phyloP scores from a whole-genome alignment of 306 rosid genomes.

The Vachellia pachyceras region DNA sequence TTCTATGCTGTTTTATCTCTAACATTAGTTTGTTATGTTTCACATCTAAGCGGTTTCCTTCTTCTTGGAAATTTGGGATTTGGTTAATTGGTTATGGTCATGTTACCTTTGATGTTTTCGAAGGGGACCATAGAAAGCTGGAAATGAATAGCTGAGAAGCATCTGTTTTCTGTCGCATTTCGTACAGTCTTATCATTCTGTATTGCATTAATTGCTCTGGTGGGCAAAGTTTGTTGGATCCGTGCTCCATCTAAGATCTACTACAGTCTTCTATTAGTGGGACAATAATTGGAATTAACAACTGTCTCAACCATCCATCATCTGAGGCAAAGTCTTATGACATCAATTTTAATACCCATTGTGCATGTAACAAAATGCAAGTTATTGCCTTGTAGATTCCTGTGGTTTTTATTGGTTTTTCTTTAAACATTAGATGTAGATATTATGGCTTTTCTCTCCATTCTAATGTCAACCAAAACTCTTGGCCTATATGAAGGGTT shows the following conservation, averaged over 20 bases:
- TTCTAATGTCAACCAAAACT: neutral
- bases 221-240: slow-evolving; percentile 2
- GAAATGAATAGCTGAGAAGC: neutral
- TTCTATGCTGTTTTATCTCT: neutral
- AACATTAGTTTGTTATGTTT: slow-evolving; percentile 4
- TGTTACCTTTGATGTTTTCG: neutral
- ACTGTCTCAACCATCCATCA: neutral
- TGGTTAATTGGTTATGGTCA: neutral
- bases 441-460: neutral
- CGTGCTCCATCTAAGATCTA: neutral
- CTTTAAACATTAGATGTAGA: neutral
- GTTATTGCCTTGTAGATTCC: neutral
- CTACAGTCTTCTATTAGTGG: neutral
- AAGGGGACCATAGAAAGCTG: neutral
- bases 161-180: neutral
- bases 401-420: neutral
- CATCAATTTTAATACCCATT: slow-evolving; percentile 23
- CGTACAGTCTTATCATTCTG: neutral
- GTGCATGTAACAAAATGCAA: neutral
- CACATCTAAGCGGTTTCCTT: neutral
- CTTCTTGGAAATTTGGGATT: slow-evolving; percentile 1
- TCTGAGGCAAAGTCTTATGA: neutral
- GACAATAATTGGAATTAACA: slow-evolving; percentile 6
- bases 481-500: neutral
- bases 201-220: neutral